A percentile compares a stretch with the other conserved stretches of the same genome.
Conservation (phyloP, 345 rosid genomes). For the Lenwebbia sp. region DNA sequence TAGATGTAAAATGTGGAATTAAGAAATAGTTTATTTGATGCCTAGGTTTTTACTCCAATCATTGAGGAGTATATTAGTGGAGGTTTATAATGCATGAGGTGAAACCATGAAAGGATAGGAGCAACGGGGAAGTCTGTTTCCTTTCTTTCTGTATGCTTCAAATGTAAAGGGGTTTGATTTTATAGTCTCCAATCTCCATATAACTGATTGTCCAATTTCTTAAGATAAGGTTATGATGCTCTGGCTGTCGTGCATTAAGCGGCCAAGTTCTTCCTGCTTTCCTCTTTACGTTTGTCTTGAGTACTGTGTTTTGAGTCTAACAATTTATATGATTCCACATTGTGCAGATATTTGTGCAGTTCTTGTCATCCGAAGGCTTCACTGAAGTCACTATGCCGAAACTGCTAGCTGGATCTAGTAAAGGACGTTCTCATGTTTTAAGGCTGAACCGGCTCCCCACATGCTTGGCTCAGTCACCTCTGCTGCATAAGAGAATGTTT, state of each 20-base stretch:
- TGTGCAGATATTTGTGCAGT: constrained; percentile 60
- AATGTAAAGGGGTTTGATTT: background rate
- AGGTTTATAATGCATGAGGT: background rate
- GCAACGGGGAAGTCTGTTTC: background rate
- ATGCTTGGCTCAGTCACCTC: too few species aligned
- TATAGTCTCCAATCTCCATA: background rate
- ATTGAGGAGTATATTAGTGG: background rate
- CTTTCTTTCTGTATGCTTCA: background rate
- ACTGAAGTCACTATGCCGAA: constrained; percentile 83
- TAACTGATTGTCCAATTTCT: background rate
- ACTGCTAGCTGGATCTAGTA: constrained; percentile 78
- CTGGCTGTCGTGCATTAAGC: background rate
- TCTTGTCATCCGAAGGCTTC: constrained; percentile 42
- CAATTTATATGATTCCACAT: background rate
- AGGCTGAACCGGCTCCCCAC: too few species aligned
- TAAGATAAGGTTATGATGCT: background rate
- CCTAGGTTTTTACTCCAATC: background rate
- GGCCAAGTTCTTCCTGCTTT: background rate
- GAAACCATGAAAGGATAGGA: background rate
- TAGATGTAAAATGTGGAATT: background rate
- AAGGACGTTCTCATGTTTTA: constrained; percentile 95
- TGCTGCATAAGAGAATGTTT: too few species aligned
- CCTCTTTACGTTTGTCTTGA: background rate
- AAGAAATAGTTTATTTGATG: background rate
- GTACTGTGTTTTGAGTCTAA: background rate